Evolutionary conservation across 2,329 filamentous ascomycete species (phyloP).

Genomic region (Aspergillus thermomutatus): DNA sequence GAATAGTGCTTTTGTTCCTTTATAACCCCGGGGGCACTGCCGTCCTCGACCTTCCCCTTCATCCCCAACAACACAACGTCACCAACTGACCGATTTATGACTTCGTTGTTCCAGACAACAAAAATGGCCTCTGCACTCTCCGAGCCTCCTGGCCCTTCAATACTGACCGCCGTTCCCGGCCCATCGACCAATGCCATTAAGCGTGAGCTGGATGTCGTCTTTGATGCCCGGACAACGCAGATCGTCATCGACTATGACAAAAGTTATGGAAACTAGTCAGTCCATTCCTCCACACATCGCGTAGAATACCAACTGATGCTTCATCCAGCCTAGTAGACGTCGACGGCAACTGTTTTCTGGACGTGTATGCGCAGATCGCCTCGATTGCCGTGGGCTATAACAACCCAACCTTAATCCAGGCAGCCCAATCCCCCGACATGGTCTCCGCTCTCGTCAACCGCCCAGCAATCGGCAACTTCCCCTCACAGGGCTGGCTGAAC

Average conservation of each 20-base stretch:
- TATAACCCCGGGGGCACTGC: too few relatives aligned
- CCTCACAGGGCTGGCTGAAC: conserved; percentile 1
- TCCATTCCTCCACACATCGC: not conserved
- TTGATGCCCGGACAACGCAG: not conserved
- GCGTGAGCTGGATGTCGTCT: not conserved
- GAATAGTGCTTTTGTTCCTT: too few relatives aligned
- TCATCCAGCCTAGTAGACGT: conserved; percentile 8
- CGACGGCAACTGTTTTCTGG: conserved; percentile 9
- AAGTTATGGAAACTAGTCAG: not conserved
- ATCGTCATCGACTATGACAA: conserved; percentile 2
- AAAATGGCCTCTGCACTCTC: too few relatives aligned
- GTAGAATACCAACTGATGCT: not conserved
- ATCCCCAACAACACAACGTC: too few relatives aligned
- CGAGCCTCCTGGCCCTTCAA: not conserved
- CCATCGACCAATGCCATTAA: not conserved
- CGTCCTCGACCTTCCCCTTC: too few relatives aligned
- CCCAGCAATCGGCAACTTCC: conserved; percentile 6
- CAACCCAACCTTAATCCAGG: conserved; percentile 5
- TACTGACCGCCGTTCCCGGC: not conserved
- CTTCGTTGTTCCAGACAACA: too few relatives aligned
- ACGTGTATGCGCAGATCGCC: conserved; percentile 9
- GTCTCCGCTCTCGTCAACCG: conserved; percentile 5
- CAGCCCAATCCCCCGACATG: conserved; percentile 2
- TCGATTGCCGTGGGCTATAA: conserved; percentile 8
- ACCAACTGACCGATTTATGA: too few relatives aligned